Evolutionary conservation across 2,329 filamentous ascomycete genomes (phyloP).

Genomic region (Colletotrichum camelliae): DNA sequence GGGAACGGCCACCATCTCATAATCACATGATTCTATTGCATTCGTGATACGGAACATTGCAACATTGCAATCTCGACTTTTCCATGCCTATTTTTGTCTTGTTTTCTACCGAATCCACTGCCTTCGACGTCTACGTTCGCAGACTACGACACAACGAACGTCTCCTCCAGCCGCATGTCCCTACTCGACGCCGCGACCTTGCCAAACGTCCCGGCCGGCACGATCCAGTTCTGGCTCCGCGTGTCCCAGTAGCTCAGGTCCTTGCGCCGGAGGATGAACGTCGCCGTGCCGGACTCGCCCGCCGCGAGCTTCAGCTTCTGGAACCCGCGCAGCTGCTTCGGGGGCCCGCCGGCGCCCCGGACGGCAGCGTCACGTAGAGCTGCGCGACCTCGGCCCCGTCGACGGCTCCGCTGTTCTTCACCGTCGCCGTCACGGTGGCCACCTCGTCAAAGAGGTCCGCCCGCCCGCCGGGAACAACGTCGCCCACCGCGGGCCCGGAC

Average conservation of each 20-base stretch:
- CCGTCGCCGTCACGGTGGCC: constrained; percentile 59
- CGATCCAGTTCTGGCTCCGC: constrained; percentile 62
- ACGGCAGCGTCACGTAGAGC: constrained; percentile 55
- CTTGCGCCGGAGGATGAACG: constrained; percentile 61
- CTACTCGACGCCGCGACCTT: constrained; percentile 51
- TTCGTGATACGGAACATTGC: not conserved
- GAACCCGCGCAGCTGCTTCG: constrained; percentile 69
- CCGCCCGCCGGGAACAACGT: constrained; percentile 46
- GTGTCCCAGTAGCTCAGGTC: constrained; percentile 73
- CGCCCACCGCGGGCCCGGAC: constrained; percentile 44
- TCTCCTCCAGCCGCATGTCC: constrained; percentile 45
- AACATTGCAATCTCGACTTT: not conserved
- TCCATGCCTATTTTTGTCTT: not conserved
- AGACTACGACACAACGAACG: not conserved
- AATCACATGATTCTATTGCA: not conserved
- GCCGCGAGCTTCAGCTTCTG: constrained; percentile 62
- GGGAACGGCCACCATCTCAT: not conserved
- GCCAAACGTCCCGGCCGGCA: constrained; percentile 49
- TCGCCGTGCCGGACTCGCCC: constrained; percentile 53
- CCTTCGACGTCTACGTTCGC: no score
- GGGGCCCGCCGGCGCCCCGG: constrained; percentile 45
- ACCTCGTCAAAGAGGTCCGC: constrained; percentile 51
- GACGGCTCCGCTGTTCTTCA: constrained; percentile 67
- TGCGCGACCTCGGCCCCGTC: constrained; percentile 71
- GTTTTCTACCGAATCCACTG: not conserved